Evolutionary conservation across 2,329 filamentous ascomycete genomes (phyloP), one percentile per base, ranked within the genome.

Genomic region (Fragosphaeria purpurea): DNA sequence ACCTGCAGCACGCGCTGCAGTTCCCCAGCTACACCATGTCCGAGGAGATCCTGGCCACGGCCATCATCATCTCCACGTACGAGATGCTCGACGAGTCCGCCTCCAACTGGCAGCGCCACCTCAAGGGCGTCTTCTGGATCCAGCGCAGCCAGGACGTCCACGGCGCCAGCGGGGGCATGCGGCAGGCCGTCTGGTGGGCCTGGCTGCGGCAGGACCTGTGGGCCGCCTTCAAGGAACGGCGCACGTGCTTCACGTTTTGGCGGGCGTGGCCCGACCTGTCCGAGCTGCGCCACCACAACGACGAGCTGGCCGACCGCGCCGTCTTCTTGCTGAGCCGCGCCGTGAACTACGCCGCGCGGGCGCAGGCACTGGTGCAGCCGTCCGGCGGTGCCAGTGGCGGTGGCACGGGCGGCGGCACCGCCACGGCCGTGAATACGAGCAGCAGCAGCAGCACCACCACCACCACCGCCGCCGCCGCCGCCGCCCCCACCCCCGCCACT

Each of bases 181-280:
- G 75, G 41, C 72, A 76, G 54, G 75, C 78, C 0, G 75, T 79
- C 0, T 83, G 80, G 80, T 84, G 80, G 80, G 73, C 75, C 1
- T 84, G 80, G 80, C 64, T 83, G 4, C 68, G 77, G n/a, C 80
- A 84, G 58, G 80, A 84, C 58, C 70, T 80, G 0, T 83, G 79
- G 79, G 79, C 77, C 2, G 79, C 79, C 0, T 82, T 82, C 55
- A 70, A 77, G 1, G 79, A 82, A 58, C 69, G 70, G 30, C 66
- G 80, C 5, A 68, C 72, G 7, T 72, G 73, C 3, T 71, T 81
- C 54, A 81, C 71, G 37, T 79, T 80, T 46, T 83, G 78, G 76
- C 69, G 39, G 40, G 75, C 75, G 0, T 70, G 66, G 5, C 71
- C 69, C 51, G 63, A 66, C 3, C 67, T 73, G 41, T 61, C 65